Percentiles rank a stretch among this genome's conserved stretches.
These are phyloP conservation scores for Magnusiomyces ingens DNA, from an alignment of 1,139 yeast genomes.

Conservation along the genomic window DNA sequence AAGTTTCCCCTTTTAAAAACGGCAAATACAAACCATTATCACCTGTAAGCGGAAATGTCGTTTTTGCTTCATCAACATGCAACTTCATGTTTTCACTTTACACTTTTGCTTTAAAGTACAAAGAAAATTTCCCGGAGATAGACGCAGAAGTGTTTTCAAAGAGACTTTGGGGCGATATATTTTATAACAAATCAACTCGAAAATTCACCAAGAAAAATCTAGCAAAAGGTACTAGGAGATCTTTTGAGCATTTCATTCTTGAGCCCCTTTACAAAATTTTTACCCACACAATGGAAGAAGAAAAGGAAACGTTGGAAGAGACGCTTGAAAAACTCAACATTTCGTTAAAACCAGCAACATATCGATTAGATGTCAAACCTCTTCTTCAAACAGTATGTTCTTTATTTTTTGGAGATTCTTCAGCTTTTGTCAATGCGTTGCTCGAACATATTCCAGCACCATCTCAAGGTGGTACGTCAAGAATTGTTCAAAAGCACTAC, in stretches of 20 bases:
- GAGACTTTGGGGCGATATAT: conserved; percentile 74
- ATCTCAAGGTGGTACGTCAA: conserved; percentile 26
- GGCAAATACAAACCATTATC: conserved; percentile 36
- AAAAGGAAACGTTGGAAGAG: conserved; percentile 37
- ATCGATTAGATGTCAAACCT: conserved; percentile 47
- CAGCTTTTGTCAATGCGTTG: conserved; percentile 51
- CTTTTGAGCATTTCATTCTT: conserved; percentile 64
- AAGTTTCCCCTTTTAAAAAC: conserved; percentile 17
- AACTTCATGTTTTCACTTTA: conserved; percentile 58
- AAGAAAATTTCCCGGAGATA: conserved; percentile 30
- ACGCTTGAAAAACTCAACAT: conserved; percentile 40
- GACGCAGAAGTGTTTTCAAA: conserved; percentile 43
- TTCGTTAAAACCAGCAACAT: conserved; percentile 25
- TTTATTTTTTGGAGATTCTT: conserved; percentile 47
- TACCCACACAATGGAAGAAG: conserved; percentile 53
- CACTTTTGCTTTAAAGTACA: conserved; percentile 58
- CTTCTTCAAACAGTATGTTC: conserved; percentile 50
- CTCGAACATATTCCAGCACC: conserved; percentile 41
- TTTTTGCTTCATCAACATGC: conserved; percentile 64
- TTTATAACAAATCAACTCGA: conserved; percentile 40
- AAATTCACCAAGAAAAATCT: conserved; percentile 40
- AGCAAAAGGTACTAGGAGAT: conserved; percentile 35
- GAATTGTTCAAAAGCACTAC: conserved; percentile 21
- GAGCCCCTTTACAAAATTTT: conserved; percentile 77
- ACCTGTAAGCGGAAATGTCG: conserved; percentile 59